Base-by-base conservation (phyloP, 2,329 filamentous ascomycete genomes). In the Fusarium globosum region DNA sequence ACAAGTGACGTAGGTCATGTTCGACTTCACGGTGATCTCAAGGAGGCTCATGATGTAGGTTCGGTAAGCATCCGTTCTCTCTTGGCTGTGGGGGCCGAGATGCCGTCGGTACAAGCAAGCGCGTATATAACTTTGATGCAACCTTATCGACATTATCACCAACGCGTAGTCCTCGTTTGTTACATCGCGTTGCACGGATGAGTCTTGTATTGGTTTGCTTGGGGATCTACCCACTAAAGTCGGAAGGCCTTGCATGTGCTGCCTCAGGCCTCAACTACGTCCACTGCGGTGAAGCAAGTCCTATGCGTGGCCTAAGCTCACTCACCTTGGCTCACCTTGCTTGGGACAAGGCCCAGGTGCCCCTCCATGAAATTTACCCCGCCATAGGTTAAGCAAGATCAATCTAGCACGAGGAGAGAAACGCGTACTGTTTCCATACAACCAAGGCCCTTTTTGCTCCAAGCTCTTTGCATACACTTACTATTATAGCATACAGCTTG, bases 331-430 rank as follows among this genome's bases (percentile, higher is more conserved):
- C 38, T 36, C 53, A 69, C 28, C 39, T 41, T 38, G 18, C 23
- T 36, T 33, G 15, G 39, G 48, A 52, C 55, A 52, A 65, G 69
- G 55, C 57, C 57, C 48, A n/a, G 61, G 35, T 74, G 77, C 77
- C 77, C 77, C 77, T 79, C 77, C 76, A 79, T 77, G 65, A 75
- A 77, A 77, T 77, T 80, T 79, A 82, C 81, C 81, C 81, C 80
- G 80, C 80, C 81, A 82, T 78, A 68, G 56, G 60, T 59, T 67
- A 65, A 68, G 49, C 42, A 62, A 55, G 51, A 41, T 65, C 71
- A 61, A 67, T 70, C 66, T 39, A 68, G 56, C 67, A 61, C 57
- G 53, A 72, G 35, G 41, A 53, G 30, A 57, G 71, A 63, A 72
- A 77, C 79, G 79, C 80, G 78, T 80, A 76, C 77, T 67, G 67